Evolutionary conservation across 139 green algal genomes (phyloP), one percentile per base, ranked within the genome.

Genomic region (Zygnema circumcarinatum): DNA sequence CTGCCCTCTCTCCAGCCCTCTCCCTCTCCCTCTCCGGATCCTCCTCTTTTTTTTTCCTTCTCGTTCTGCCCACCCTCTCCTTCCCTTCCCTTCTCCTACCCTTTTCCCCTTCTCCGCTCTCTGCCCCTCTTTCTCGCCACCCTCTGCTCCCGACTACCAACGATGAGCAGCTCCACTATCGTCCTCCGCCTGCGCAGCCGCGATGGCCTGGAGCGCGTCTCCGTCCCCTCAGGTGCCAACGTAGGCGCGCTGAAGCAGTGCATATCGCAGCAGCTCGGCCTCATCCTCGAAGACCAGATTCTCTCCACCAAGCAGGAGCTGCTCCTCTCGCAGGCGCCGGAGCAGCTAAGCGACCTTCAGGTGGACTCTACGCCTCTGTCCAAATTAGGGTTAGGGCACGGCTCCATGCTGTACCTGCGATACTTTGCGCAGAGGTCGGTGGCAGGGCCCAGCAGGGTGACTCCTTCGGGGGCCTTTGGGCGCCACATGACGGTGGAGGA

Each of bases 401-500:
- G 90, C 20, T 38, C 25, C 41, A 87, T 93, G 32, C 72, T 94
- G 25, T 94, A 88, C 84, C 36, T 88, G 67, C 11, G 67, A 16
- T 94, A 94, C 78, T 36, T 41, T 29, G 91, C 67, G 31, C 74
- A 86, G 84, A 41, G 90, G n/a, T 35, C 16, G 21, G 79, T 83
- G 56, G 38, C 39, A 35, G 80, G 54, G 11, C 79, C 87, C 7
- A 25, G 72, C 21, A 40, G 67, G 83, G 39, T 89, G 32, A 83
- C 67, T 11, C 40, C 86, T 21, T 32, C 86, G 7, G 31, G 79
- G 16, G n/a, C 20, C 85, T 92, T 88, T 1, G 69, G 76, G 0
- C 29, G 80, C 20, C 90, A 95, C 47, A 95, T 96, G 95, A 96
- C 94, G 2, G 91, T 98, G n/a, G 92, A 94, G 0, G 92, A 94